Evolutionary conservation across 164 flowering plant species (phyloP).

Genomic region (Echeveria elegans): DNA sequence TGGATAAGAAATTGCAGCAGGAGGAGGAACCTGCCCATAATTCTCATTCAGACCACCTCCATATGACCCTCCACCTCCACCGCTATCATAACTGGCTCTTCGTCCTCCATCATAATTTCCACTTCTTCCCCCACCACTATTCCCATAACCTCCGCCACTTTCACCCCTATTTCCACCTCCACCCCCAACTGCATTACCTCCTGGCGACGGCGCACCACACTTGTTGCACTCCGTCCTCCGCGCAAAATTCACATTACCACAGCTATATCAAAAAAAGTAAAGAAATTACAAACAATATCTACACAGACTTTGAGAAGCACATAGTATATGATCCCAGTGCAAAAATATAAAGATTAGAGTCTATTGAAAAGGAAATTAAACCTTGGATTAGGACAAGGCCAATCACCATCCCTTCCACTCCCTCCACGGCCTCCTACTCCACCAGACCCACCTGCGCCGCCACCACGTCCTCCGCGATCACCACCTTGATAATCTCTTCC

Average conservation of each 20-base stretch:
- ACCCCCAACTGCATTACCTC: conserved; percentile 29
- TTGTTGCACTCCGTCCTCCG: conserved; percentile 87
- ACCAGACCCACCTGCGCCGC: conserved; percentile 17
- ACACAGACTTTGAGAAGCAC: too few relatives aligned
- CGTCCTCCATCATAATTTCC: conserved; percentile 24
- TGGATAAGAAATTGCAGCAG: conserved; percentile 44
- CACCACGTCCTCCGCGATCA: conserved; percentile 27
- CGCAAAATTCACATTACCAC: conserved; percentile 93
- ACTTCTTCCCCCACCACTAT: conserved; percentile 31
- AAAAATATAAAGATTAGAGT: neutral
- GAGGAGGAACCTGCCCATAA: conserved; percentile 47
- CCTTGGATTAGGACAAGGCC: conserved; percentile 84
- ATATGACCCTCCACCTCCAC: conserved; percentile 16
- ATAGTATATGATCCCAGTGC: too few relatives aligned
- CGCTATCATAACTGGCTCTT: conserved; percentile 32
- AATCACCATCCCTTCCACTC: conserved; percentile 82
- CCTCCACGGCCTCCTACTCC: conserved; percentile 43
- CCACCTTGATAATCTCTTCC: conserved; percentile 31
- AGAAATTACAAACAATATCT: neutral
- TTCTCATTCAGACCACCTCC: conserved; percentile 50
- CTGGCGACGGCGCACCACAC: conserved; percentile 77
- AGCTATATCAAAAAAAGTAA: conserved; percentile 36
- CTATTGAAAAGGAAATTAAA: conserved; percentile 6
- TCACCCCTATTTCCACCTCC: conserved; percentile 37
- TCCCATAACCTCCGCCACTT: conserved; percentile 27